Percentiles rank a stretch among this genome's conserved stretches.
These are phyloP conservation scores for Elsinoe ampelina DNA, from an alignment of 2,329 filamentous ascomycete species.

Conservation along the genomic window DNA sequence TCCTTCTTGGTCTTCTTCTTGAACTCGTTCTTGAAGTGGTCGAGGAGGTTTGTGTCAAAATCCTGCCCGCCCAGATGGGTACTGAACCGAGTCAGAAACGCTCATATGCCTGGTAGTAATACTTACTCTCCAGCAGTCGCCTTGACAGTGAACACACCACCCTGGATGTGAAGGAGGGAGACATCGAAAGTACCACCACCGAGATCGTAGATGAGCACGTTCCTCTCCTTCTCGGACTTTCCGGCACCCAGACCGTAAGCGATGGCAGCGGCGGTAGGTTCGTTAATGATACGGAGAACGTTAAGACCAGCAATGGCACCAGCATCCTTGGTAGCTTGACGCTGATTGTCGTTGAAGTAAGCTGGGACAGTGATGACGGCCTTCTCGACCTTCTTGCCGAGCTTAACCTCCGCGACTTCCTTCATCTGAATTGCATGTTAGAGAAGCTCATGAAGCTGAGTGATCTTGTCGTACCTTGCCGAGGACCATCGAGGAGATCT, in stretches of 20 bases:
- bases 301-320: conserved; percentile 96
- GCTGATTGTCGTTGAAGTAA: conserved; percentile 99
- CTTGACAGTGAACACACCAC: conserved; percentile 98
- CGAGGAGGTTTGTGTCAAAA: conserved; percentile 91
- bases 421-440: conserved; percentile 57
- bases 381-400: conserved; percentile 98
- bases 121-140: conserved; percentile 76
- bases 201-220: conserved; percentile 99
- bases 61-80: conserved; percentile 93
- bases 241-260: conserved; percentile 94
- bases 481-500: conserved; percentile 98
- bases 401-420: conserved; percentile 96
- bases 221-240: conserved; percentile 89
- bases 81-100: conserved; percentile 10
- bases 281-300: conserved; percentile 99
- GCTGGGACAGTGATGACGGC: conserved; percentile 97
- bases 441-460: neutral
- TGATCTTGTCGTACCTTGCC: conserved; percentile 61
- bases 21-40: conserved; percentile 97
- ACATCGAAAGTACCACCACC: conserved; percentile 99
- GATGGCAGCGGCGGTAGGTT: conserved; percentile 95
- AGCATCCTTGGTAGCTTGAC: conserved; percentile 98
- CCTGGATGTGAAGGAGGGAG: conserved; percentile 95
- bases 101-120: no score
- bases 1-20: conserved; percentile 67